Conservation (phyloP, 2,329 filamentous ascomycete genomes). For the Aspergillus calidoustus region DNA sequence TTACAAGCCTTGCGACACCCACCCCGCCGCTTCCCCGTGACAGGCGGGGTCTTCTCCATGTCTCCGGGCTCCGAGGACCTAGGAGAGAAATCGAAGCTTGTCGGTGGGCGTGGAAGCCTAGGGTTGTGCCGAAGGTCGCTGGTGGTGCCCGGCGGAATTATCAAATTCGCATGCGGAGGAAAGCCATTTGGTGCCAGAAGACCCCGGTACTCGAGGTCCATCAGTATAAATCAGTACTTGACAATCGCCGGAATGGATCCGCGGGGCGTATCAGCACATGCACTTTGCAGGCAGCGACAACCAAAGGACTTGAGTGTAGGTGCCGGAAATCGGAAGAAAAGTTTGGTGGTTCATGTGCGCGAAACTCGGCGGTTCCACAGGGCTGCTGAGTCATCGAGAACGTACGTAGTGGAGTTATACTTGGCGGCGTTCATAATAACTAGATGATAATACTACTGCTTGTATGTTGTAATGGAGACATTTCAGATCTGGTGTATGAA, state of each 20-base stretch:
- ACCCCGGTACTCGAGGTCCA: constrained; percentile 43
- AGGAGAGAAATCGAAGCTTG: constrained; percentile 36
- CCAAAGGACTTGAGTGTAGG: constrained; percentile 29
- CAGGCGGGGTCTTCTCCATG: constrained; percentile 47
- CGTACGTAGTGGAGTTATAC: background rate
- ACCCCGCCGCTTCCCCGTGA: constrained; percentile 53
- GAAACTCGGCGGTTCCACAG: constrained; percentile 34
- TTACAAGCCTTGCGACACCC: constrained; percentile 62
- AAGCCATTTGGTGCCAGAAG: constrained; percentile 41
- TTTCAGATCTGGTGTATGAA: no score
- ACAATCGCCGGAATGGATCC: constrained; percentile 35
- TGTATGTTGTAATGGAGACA: background rate
- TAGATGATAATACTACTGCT: background rate
- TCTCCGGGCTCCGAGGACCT: constrained; percentile 40
- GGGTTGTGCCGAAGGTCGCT: constrained; percentile 43
- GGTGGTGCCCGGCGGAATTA: constrained; percentile 32
- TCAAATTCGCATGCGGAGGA: constrained; percentile 29
- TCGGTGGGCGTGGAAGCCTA: constrained; percentile 36
- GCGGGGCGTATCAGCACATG: constrained; percentile 29
- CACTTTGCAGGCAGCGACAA: constrained; percentile 27
- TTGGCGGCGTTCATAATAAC: background rate
- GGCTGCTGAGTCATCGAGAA: constrained; percentile 8
- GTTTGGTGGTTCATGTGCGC: constrained; percentile 23
- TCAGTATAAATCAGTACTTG: constrained; percentile 34
- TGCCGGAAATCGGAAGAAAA: constrained; percentile 48